phyloP scores from a whole-genome alignment of 306 rosid species.

The Phaseolus lunatus region DNA sequence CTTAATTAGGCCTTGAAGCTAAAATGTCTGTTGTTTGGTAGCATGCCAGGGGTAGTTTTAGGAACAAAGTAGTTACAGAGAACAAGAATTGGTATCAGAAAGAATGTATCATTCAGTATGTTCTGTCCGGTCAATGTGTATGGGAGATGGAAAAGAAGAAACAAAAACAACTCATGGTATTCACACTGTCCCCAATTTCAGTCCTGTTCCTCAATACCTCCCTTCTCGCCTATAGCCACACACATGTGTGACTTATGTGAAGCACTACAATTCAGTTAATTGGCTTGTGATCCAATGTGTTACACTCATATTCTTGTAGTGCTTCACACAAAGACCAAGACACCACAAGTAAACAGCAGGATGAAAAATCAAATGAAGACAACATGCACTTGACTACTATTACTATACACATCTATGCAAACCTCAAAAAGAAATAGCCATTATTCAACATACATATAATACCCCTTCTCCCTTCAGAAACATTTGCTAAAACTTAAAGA shows the following conservation, averaged over 20 bases:
- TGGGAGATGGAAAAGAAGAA: background rate
- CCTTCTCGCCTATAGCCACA: background rate
- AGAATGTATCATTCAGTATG: background rate
- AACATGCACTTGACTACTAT: conserved; percentile 7
- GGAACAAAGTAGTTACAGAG: background rate
- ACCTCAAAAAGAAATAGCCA: background rate
- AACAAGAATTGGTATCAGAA: background rate
- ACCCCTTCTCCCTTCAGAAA: background rate
- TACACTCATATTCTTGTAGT: too few relatives aligned
- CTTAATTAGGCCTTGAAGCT: background rate
- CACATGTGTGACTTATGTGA: background rate
- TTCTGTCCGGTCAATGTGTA: background rate
- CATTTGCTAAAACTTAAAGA: background rate
- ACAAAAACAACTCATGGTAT: background rate
- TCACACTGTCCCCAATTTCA: background rate
- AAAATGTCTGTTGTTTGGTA: background rate
- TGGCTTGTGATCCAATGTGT: too few relatives aligned
- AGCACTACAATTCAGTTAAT: background rate
- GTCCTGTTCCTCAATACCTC: background rate
- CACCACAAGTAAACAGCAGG: background rate
- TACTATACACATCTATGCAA: background rate
- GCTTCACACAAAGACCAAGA: conserved; percentile 31
- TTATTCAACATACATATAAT: conserved; percentile 15
- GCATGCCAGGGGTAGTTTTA: background rate
- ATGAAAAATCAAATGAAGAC: background rate